Evolutionary conservation across 2,329 filamentous ascomycete genomes (phyloP), one percentile per base, ranked within the genome.

Genomic region (Ophiosphaerella narmari): DNA sequence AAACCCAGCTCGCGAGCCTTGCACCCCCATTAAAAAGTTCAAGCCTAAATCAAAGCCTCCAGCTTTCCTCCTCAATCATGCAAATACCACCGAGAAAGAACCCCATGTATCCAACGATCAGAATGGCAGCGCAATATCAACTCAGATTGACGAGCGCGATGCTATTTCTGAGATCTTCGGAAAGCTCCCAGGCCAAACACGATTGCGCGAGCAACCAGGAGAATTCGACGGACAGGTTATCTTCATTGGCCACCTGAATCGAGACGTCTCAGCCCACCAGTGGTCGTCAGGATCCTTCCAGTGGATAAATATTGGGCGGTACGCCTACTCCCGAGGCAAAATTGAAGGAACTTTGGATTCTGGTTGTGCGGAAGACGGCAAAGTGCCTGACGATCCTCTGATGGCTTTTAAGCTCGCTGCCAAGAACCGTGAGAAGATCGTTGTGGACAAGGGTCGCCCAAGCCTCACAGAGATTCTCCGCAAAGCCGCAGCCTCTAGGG

Each of bases 221-320:
- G 46, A 59, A 4, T 65, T 68, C 24, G 67, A 78, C 41, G 77
- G 77, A 7, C 71, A 78, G 50, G 63, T 79, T 14, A 66, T 74
- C 12, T 79, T 79, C 62, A 72, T 77, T 29, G 71, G 75, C 41
- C 76, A 80, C 54, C 76, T 76, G 0, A 79, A 78, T 50, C 71
- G 75, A 39, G 76, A 79, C 47, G 68, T 79, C 4, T 74, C 75
- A 23, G 77, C 77, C 2, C 77, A 79, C 44, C 74, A 78, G 50
- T 80, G 78, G 78, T 75, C 73, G 6, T 49, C 51, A 0, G 44
- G 49, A 1, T 63, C 71, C 3, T 77, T 67, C 39, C 64, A 74
- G 35, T 80, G 78, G 78, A 66, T 72, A 41, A 77, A 77, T 48
- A 73, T 79, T 34, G 77, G 77, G 2, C 67, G 70, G 23, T 79